phyloP scores from a whole-genome alignment of 2,329 filamentous ascomycete species.

The Scedosporium boydii region DNA sequence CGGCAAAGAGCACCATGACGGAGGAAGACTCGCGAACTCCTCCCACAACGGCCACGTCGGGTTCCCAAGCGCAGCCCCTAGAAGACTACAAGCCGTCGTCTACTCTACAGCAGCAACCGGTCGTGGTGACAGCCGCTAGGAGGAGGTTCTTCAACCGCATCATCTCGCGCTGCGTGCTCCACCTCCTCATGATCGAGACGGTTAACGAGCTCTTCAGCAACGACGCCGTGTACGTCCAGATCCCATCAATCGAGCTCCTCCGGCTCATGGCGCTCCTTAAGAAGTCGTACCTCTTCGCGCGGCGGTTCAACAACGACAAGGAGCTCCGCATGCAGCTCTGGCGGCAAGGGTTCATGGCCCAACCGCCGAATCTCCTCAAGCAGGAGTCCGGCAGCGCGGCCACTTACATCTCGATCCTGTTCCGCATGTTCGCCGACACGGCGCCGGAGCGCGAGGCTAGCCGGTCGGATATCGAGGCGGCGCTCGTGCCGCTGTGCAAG shows the following conservation, averaged over 20 bases:
- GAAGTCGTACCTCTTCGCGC: conserved; percentile 92
- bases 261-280: conserved; percentile 91
- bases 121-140: conserved; percentile 86
- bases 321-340: conserved; percentile 89
- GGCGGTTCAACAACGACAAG: conserved; percentile 96
- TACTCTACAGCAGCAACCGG: conserved; percentile 73
- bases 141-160: conserved; percentile 98
- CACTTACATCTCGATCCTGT: conserved; percentile 91
- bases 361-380: conserved; percentile 93
- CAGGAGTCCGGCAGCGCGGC: conserved; percentile 89
- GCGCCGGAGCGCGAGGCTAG: conserved; percentile 71
- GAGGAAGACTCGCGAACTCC: conserved; percentile 21
- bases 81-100: conserved; percentile 82
- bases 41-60: conserved; percentile 19
- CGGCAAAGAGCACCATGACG: not conserved
- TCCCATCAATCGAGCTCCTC: conserved; percentile 81
- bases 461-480: conserved; percentile 76
- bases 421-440: conserved; percentile 94
- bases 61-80: conserved; percentile 33
- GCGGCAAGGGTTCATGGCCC: conserved; percentile 99
- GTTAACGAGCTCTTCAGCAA: conserved; percentile 98
- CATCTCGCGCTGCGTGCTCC: conserved; percentile 94
- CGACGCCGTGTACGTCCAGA: conserved; percentile 86
- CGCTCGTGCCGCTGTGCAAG: conserved; percentile 86
- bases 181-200: conserved; percentile 98